Conservation (phyloP, 1,139 yeast species). For the Nematodospora anomalae region DNA sequence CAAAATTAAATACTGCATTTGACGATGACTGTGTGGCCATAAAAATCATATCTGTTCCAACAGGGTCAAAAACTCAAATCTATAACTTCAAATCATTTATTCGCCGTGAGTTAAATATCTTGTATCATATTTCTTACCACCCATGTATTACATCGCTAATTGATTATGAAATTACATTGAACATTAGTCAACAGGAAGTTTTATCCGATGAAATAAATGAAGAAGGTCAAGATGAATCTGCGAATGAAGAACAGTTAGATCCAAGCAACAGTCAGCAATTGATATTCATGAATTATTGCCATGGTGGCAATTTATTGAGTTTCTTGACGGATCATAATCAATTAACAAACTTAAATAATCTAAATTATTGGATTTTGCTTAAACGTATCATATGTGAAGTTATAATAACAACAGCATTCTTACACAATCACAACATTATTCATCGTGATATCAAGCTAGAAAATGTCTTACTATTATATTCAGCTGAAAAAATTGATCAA, state of each 20-base stretch:
- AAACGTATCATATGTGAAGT: conserved; percentile 69
- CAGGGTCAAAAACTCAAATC: conserved; percentile 26
- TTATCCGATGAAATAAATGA: conserved; percentile 12
- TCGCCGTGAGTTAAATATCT: conserved; percentile 70
- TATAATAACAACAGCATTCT: conserved; percentile 65
- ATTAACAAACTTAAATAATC: conserved; percentile 18
- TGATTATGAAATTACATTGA: conserved; percentile 32
- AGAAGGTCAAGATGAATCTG: conserved; percentile 12
- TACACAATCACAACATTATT: conserved; percentile 66
- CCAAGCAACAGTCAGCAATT: conserved; percentile 34
- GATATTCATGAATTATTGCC: conserved; percentile 72
- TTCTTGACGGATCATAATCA: conserved; percentile 43
- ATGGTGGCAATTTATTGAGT: conserved; percentile 81
- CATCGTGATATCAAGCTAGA: conserved; percentile 91
- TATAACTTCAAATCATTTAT: conserved; percentile 63
- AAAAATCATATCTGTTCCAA: conserved; percentile 42
- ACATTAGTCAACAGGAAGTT: conserved; percentile 25
- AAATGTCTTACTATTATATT: conserved; percentile 58
- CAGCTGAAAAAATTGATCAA: conserved; percentile 18
- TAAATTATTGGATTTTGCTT: conserved; percentile 44
- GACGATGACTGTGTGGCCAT: conserved; percentile 33
- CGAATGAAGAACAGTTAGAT: neutral
- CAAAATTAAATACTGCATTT: conserved; percentile 17
- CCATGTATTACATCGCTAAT: conserved; percentile 40
- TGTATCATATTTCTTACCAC: conserved; percentile 48